Evolutionary conservation across 1,284 basidiomycete species (phyloP).

Genomic region (Fistulinella cinereoalba): DNA sequence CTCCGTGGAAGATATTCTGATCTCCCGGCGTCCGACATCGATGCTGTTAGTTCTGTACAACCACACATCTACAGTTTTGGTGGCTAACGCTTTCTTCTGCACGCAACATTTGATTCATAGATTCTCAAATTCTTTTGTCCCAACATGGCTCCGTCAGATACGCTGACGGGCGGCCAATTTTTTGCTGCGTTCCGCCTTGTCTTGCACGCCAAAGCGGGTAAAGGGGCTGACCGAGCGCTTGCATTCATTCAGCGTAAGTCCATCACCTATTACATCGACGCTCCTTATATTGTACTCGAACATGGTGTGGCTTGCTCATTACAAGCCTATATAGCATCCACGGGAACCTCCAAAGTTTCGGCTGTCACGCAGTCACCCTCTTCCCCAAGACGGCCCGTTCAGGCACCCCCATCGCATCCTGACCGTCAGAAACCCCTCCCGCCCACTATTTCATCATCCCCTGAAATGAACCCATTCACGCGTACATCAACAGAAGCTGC

Average conservation of each 20-base stretch:
- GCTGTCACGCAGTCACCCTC: slow-evolving; percentile 14
- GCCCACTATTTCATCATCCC: background rate
- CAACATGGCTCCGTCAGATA: slow-evolving; percentile 47
- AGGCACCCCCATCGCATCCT: slow-evolving; percentile 23
- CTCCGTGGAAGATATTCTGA: slow-evolving; percentile 63
- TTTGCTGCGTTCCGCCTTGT: slow-evolving; percentile 69
- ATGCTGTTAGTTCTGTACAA: slow-evolving; percentile 42
- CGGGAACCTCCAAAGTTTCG: slow-evolving; percentile 6
- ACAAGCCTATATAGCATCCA: slow-evolving; percentile 18
- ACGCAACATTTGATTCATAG: slow-evolving; percentile 40
- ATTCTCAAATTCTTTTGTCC: slow-evolving; percentile 64
- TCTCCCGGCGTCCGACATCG: slow-evolving; percentile 51
- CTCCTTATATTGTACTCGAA: background rate
- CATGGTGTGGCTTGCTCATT: slow-evolving; percentile 7
- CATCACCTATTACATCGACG: slow-evolving; percentile 1
- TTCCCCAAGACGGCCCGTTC: slow-evolving; percentile 18
- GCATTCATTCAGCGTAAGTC: slow-evolving; percentile 69
- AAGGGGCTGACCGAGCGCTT: slow-evolving; percentile 54
- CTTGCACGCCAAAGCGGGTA: slow-evolving; percentile 58
- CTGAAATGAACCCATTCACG: slow-evolving; percentile 30
- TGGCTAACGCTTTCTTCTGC: background rate
- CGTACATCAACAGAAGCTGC: slow-evolving; percentile 23
- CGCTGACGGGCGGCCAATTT: slow-evolving; percentile 65
- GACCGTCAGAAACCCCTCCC: slow-evolving; percentile 20
- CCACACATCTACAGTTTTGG: background rate